Base-by-base conservation (phyloP, 2,329 filamentous ascomycete species). In the Coniochaeta sp. region DNA sequence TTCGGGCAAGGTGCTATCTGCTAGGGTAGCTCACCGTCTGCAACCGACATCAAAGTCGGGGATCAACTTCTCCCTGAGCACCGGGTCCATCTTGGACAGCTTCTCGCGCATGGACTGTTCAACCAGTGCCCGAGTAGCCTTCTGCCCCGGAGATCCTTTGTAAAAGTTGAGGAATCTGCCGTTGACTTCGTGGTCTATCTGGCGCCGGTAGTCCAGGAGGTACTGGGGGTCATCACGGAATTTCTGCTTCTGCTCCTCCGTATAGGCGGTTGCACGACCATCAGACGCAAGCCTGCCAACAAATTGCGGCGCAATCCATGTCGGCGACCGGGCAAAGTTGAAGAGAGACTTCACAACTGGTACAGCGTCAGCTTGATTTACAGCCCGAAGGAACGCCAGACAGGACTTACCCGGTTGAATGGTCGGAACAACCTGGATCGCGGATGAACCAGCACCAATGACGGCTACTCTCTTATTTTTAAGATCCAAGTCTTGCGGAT, bases 171-270 rank as follows among this genome's bases (percentile, higher is more conserved):
- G 75, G 12, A 52, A 52, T 3, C 26, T 9, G 4, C 14, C 7
- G 14, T 47, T 47, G 22, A 47, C 12, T 5, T 4, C 26, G 18
- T 52, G 47, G 33, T 52, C 51, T 5, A 52, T 47, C 24, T 46
- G 32, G 14, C 35, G 33, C 6, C 47, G 28, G 32, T 45, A 49
- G 30, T 63, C 54, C 3, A 77, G 60, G 55, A 82, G 82, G 12
- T 61, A 70, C 12, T 72, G 64, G 0, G 78, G 75, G n/a, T 47
- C n/a, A 53, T 76, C 67, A 58, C 79, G 81, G 0, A 70, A 70
- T 20, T 76, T 69, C 1, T 71, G 63, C 48, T 77, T 66, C 14
- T 78, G 72, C 22, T 69, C 50, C 1, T 63, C 33, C 3, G 51
- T 45, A 26, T 18, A 47, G 3, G 4, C 12, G 7, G 38, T 42